These are phyloP conservation scores for Neonectria ditissima DNA, from an alignment of 2,329 filamentous ascomycete genomes.

Conservation along the genomic window DNA sequence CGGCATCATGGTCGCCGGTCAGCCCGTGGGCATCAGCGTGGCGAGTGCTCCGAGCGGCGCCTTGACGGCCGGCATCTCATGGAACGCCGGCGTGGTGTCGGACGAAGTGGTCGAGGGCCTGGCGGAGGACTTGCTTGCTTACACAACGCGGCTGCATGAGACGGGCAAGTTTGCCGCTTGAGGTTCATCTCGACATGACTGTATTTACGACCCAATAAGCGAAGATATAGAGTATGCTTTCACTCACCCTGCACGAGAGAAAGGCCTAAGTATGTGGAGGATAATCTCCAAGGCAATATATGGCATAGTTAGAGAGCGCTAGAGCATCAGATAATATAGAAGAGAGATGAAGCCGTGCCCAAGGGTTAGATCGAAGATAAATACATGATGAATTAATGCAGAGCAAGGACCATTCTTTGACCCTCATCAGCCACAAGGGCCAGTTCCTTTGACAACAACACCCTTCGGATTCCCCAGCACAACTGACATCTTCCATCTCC, in stretches of 20 bases:
- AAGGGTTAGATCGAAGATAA: background rate
- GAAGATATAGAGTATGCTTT: background rate
- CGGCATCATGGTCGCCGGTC: constrained; percentile 56
- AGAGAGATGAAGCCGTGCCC: background rate
- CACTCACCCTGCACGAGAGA: background rate
- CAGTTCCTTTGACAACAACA: no score
- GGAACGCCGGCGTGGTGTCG: constrained; percentile 60
- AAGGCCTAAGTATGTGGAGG: background rate
- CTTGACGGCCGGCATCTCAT: constrained; percentile 59
- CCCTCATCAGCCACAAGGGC: no score
- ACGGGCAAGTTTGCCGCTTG: constrained; percentile 37
- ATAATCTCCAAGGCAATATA: background rate
- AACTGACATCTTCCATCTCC: background rate
- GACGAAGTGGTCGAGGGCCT: constrained; percentile 53
- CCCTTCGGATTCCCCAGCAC: no score
- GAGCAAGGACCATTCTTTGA: no score
- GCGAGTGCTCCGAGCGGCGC: constrained; percentile 57
- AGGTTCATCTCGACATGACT: background rate
- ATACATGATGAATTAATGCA: background rate
- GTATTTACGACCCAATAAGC: background rate
- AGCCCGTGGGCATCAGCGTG: constrained; percentile 59
- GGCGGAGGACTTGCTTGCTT: constrained; percentile 50
- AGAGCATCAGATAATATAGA: background rate
- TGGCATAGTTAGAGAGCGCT: background rate
- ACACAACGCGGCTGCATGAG: constrained; percentile 35